phyloP scores from a whole-genome alignment of 2,329 filamentous ascomycete genomes.

The Penicillium sumatraense region DNA sequence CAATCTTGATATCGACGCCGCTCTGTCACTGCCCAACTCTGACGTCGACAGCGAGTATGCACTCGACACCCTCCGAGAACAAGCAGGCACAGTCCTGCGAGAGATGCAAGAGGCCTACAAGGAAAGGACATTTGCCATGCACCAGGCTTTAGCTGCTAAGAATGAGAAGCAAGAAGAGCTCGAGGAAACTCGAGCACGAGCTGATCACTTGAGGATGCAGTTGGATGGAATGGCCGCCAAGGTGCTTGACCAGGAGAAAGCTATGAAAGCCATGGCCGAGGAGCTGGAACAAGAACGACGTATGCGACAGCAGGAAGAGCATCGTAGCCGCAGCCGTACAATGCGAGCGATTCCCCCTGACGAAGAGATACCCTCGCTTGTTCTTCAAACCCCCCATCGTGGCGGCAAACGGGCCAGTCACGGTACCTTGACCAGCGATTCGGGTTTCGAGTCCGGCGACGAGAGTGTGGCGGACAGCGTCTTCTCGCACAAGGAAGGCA shows the following conservation, averaged over 20 bases:
- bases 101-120: conserved; percentile 63
- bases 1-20: conserved; percentile 57
- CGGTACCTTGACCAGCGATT: conserved; percentile 55
- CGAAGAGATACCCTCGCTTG: conserved; percentile 38
- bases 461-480: conserved; percentile 57
- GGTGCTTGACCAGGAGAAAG: conserved; percentile 60
- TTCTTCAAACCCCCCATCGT: conserved; percentile 39
- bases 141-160: conserved; percentile 58
- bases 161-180: conserved; percentile 64
- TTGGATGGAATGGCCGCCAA: conserved; percentile 63
- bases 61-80: conserved; percentile 61
- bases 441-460: conserved; percentile 63
- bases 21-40: conserved; percentile 59
- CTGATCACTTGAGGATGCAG: conserved; percentile 63
- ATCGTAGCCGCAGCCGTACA: conserved; percentile 38
- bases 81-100: conserved; percentile 59
- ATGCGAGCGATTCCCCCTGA: conserved; percentile 37
- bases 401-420: conserved; percentile 45
- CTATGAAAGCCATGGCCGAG: conserved; percentile 57
- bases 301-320: conserved; percentile 43
- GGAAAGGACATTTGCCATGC: conserved; percentile 54
- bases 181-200: conserved; percentile 62
- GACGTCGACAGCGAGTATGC: conserved; percentile 56
- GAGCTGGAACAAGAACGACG: conserved; percentile 53
- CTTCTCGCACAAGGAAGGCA: conserved; percentile 46